Conservation (phyloP, 139 green algal species). For the Pseudopediastrum boryanum region DNA sequence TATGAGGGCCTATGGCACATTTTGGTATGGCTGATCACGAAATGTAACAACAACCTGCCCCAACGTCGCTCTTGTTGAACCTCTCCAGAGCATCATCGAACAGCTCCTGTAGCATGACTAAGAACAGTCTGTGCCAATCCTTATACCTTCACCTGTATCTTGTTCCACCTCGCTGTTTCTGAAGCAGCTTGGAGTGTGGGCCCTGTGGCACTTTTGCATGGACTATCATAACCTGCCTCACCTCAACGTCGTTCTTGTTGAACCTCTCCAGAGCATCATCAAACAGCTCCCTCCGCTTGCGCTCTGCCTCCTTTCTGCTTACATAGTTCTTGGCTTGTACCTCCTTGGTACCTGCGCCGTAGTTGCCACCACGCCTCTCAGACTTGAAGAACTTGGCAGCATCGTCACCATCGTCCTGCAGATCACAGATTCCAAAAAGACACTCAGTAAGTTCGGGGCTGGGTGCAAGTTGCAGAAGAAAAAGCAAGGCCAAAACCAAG, state of each 20-base stretch:
- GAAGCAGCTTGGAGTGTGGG: too few relatives aligned
- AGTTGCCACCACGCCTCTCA: constrained; percentile 94
- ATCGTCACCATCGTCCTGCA: constrained; percentile 63
- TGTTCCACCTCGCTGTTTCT: too few relatives aligned
- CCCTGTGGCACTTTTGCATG: too few relatives aligned
- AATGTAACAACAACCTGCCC: too few relatives aligned
- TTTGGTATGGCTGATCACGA: too few relatives aligned
- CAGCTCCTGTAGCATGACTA: constrained; percentile 82
- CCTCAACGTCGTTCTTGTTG: constrained; percentile 76
- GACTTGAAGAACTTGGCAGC: constrained; percentile 69
- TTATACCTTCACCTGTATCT: too few relatives aligned
- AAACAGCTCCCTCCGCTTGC: constrained; percentile 88
- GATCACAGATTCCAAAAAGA: too few relatives aligned
- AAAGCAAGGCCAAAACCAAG: too few relatives aligned
- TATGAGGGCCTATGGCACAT: too few relatives aligned
- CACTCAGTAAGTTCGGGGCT: too few relatives aligned
- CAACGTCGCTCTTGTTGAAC: constrained; percentile 81
- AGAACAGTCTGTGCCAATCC: too few relatives aligned
- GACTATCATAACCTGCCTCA: constrained; percentile 16
- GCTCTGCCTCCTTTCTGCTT: constrained; percentile 80
- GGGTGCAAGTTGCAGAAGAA: too few relatives aligned
- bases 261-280: constrained; percentile 88
- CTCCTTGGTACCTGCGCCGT: constrained; percentile 92
- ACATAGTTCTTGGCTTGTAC: constrained; percentile 89
- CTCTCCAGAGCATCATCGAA: constrained; percentile 89